Percentiles rank a stretch among this genome's conserved stretches.
phyloP scores from a whole-genome alignment of 306 rosid species.

The Lathyrus oleraceus region DNA sequence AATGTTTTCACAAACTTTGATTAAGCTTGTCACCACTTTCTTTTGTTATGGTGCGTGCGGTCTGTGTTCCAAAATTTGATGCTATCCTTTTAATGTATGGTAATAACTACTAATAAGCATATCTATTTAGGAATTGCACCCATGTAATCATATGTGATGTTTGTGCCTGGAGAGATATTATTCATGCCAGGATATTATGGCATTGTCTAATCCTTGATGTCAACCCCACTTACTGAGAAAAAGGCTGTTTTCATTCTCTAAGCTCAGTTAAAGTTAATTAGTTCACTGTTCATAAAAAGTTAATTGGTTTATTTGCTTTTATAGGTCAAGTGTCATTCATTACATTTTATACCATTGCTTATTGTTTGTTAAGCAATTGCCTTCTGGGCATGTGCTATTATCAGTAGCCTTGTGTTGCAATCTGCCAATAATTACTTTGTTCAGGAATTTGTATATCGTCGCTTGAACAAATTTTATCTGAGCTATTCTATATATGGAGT shows the following conservation, averaged over 20 bases:
- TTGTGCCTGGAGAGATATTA: not conserved
- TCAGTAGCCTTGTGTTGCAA: constrained; percentile 11
- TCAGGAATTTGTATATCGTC: constrained; percentile 11
- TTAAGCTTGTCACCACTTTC: not conserved
- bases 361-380: not conserved
- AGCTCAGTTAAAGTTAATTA: not conserved
- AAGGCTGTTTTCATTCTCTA: not conserved
- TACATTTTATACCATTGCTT: not conserved
- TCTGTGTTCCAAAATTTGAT: not conserved
- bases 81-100: not conserved
- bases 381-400: constrained; percentile 1
- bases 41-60: not conserved
- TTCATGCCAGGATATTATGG: not conserved
- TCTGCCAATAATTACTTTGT: not conserved
- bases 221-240: not conserved
- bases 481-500: constrained; percentile 12
- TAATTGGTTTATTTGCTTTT: not conserved
- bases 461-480: constrained; percentile 12
- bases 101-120: no score
- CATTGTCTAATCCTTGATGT: not conserved
- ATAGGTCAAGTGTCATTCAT: not conserved
- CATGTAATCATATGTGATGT: not conserved
- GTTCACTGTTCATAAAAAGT: constrained; percentile 1
- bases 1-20: not conserved
- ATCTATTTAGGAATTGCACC: not conserved